Conservation (phyloP, 306 rosid species). For the Nissolia schottii region DNA sequence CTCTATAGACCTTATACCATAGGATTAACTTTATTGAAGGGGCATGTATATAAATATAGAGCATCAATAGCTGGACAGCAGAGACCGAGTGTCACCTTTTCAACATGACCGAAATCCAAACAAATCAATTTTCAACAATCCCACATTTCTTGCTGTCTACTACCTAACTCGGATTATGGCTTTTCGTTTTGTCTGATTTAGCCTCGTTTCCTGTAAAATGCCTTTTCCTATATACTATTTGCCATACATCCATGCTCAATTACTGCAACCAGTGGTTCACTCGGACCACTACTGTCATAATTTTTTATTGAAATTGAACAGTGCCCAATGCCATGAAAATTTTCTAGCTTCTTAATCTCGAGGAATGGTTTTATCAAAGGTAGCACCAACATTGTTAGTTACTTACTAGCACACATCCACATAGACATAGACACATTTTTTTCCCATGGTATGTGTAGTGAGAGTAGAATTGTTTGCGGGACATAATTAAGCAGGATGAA, state of each 20-base stretch:
- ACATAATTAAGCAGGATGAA: too few species aligned
- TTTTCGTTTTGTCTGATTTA: neutral
- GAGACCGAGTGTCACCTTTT: constrained; percentile 19
- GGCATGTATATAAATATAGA: neutral
- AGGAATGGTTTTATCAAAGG: neutral
- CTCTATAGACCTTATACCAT: neutral
- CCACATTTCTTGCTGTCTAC: neutral
- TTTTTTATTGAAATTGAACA: neutral
- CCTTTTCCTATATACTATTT: constrained; percentile 16
- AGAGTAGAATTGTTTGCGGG: neutral
- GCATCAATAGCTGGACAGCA: constrained; percentile 32
- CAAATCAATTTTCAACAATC: neutral
- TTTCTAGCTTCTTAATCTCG: neutral
- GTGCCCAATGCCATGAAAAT: neutral
- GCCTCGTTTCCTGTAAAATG: constrained; percentile 14
- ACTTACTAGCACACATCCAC: neutral
- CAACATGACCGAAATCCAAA: constrained; percentile 2
- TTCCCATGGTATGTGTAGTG: neutral
- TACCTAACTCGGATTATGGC: neutral
- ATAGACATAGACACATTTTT: neutral
- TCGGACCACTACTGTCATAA: neutral
- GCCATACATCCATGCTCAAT: constrained; percentile 5
- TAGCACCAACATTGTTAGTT: neutral
- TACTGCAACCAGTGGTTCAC: constrained; percentile 1
- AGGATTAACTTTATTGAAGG: neutral